Evolutionary conservation across 1,139 yeast genomes (phyloP).

Genomic region (Blastobotrys arbuscula): DNA sequence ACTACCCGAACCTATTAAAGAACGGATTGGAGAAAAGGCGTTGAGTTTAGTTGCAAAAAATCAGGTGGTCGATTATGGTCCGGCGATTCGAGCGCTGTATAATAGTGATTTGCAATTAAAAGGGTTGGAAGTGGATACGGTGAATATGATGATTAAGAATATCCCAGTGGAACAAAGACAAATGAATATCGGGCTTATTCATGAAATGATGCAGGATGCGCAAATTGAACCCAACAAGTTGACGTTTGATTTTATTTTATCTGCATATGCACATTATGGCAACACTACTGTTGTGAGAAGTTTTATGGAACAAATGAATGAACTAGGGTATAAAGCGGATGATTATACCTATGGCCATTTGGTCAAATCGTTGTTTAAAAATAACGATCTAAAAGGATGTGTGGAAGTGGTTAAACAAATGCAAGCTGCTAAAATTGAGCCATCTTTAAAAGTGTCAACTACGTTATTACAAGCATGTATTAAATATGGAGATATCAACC

Average conservation of each 20-base stretch:
- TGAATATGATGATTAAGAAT: slow-evolving; percentile 23
- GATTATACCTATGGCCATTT: slow-evolving; percentile 41
- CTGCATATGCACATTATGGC: slow-evolving; percentile 35
- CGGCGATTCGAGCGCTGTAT: slow-evolving; percentile 19
- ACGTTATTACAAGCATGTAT: slow-evolving; percentile 64
- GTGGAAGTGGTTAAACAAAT: slow-evolving; percentile 41
- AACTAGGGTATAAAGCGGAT: slow-evolving; percentile 36
- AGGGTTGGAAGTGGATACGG: slow-evolving; percentile 23
- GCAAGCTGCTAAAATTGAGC: slow-evolving; percentile 44
- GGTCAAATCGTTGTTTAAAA: slow-evolving; percentile 39
- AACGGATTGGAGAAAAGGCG: slow-evolving; percentile 18
- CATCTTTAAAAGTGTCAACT: slow-evolving; percentile 55
- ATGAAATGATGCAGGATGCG: slow-evolving; percentile 28
- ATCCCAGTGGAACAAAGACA: slow-evolving; percentile 30
- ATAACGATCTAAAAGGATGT: slow-evolving; percentile 29
- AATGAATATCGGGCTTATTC: slow-evolving; percentile 21
- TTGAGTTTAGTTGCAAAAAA: not conserved
- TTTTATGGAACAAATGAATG: slow-evolving; percentile 31
- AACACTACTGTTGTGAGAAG: slow-evolving; percentile 30
- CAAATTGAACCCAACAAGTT: slow-evolving; percentile 22
- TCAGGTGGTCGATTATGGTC: slow-evolving; percentile 25
- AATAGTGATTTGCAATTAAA: slow-evolving; percentile 18
- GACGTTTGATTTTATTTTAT: slow-evolving; percentile 30
- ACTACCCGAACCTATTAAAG: slow-evolving; percentile 19
- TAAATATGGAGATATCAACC: slow-evolving; percentile 45